Evolutionary conservation across 768 basidiomycete genomes (phyloP).

Genomic region (Boletus insuetus): DNA sequence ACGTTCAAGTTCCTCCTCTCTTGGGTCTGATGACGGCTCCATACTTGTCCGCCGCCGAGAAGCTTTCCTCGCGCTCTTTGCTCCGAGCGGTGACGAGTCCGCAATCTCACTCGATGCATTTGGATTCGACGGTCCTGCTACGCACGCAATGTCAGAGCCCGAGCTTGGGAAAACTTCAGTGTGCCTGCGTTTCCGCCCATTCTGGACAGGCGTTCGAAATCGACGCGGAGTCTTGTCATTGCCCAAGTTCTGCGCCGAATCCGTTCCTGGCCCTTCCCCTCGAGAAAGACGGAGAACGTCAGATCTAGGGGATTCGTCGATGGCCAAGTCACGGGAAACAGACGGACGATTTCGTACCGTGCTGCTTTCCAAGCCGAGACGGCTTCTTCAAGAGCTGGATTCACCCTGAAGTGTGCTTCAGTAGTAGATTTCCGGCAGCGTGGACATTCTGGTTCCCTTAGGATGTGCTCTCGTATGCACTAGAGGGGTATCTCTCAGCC

Average conservation of each 20-base stretch:
- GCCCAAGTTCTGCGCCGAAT: conserved; percentile 4
- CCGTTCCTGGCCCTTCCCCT: conserved; percentile 24
- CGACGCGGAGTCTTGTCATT: conserved; percentile 18
- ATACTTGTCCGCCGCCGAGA: conserved; percentile 8
- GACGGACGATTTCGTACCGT: conserved; percentile 44
- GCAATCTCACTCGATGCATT: conserved; percentile 22
- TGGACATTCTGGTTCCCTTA: conserved; percentile 67
- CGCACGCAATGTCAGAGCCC: conserved; percentile 28
- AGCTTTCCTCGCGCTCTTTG: conserved; percentile 20
- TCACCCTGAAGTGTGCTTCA: conserved; percentile 65
- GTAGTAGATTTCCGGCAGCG: conserved; percentile 57
- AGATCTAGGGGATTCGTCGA: conserved; percentile 31
- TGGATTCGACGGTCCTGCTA: conserved; percentile 30
- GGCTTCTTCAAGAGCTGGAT: conserved; percentile 66
- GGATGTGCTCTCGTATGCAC: conserved; percentile 68
- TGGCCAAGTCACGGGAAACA: not conserved
- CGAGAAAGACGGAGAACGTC: conserved; percentile 43
- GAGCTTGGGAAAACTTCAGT: conserved; percentile 16
- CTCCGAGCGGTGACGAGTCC: conserved; percentile 22
- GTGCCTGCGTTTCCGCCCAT: conserved; percentile 38
- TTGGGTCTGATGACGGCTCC: conserved; percentile 32
- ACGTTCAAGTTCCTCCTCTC: conserved; percentile 31
- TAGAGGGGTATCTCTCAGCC: conserved; percentile 30
- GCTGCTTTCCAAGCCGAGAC: conserved; percentile 69
- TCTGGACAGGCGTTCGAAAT: conserved; percentile 14